Evolutionary conservation across 352 stramenopile species (phyloP).

Genomic region (Aphanomyces stellatus): DNA sequence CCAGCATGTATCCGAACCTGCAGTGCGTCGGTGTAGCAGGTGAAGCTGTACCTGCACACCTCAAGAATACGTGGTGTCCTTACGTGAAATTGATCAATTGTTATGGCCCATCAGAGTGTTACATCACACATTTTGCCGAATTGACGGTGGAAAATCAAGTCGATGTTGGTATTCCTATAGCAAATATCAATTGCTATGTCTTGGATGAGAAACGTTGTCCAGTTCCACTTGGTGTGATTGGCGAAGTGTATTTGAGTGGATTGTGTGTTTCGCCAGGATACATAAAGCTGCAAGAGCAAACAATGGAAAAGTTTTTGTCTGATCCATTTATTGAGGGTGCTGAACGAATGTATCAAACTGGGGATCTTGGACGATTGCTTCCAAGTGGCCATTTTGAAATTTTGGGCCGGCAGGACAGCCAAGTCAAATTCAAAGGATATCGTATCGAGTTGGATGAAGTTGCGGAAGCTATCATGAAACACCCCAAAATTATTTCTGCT

Average conservation of each 20-base stretch:
- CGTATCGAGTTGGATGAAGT: constrained; percentile 76
- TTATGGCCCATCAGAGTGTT: background rate
- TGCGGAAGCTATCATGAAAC: constrained; percentile 41
- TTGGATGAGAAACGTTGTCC: background rate
- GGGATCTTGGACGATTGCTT: constrained; percentile 86
- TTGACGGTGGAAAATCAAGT: background rate
- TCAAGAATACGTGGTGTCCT: background rate
- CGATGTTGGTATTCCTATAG: background rate
- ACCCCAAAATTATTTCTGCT: constrained; percentile 30
- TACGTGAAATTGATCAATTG: background rate
- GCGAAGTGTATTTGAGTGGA: background rate
- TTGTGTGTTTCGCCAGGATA: background rate
- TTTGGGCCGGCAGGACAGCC: constrained; percentile 50
- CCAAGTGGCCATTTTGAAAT: constrained; percentile 87
- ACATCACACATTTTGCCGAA: background rate
- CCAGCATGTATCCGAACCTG: background rate
- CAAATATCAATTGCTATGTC: background rate
- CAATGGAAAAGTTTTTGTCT: constrained; percentile 26
- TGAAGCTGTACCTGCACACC: background rate
- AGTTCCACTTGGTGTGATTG: background rate
- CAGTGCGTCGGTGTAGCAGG: background rate
- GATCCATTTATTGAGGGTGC: constrained; percentile 57
- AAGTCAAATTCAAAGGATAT: constrained; percentile 77
- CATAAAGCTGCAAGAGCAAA: background rate
- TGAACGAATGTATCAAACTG: constrained; percentile 88